A percentile compares a stretch with the other conserved stretches of the same genome.
These are phyloP conservation scores for Metschnikowia arizonensis DNA, from an alignment of 805 yeast species.

Conservation along the genomic window DNA sequence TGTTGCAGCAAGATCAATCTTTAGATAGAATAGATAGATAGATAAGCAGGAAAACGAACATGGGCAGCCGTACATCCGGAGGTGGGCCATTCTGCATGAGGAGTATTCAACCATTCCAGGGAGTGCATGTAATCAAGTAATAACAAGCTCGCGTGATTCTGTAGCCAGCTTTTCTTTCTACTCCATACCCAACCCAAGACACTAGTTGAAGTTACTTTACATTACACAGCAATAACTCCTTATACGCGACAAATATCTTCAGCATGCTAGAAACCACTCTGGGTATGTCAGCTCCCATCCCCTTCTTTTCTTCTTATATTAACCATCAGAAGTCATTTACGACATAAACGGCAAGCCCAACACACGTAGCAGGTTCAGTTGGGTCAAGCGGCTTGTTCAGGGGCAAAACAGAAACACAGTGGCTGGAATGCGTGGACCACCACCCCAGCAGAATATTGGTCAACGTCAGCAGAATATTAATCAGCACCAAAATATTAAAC, in stretches of 20 bases:
- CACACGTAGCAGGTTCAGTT: constrained; percentile 31
- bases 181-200: not conserved
- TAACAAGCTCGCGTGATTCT: not conserved
- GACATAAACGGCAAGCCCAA: constrained; percentile 25
- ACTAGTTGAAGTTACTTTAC: not conserved
- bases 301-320: not conserved
- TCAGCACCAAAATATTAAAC: not conserved
- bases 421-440: constrained; percentile 11
- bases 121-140: not conserved
- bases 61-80: not conserved
- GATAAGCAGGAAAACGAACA: too few relatives aligned
- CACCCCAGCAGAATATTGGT: constrained; percentile 5
- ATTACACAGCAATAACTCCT: not conserved
- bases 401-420: constrained; percentile 24
- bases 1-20: constrained; percentile 38
- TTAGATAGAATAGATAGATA: too few relatives aligned
- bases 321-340: constrained; percentile 9
- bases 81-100: not conserved
- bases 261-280: constrained; percentile 1
- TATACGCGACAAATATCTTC: not conserved
- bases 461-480: not conserved
- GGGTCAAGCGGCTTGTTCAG: constrained; percentile 41
- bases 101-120: too few relatives aligned
- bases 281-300: not conserved
- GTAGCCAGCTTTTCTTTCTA: not conserved